Evolutionary conservation across 1,139 yeast species (phyloP).

Genomic region (Diutina mesorugosa): DNA sequence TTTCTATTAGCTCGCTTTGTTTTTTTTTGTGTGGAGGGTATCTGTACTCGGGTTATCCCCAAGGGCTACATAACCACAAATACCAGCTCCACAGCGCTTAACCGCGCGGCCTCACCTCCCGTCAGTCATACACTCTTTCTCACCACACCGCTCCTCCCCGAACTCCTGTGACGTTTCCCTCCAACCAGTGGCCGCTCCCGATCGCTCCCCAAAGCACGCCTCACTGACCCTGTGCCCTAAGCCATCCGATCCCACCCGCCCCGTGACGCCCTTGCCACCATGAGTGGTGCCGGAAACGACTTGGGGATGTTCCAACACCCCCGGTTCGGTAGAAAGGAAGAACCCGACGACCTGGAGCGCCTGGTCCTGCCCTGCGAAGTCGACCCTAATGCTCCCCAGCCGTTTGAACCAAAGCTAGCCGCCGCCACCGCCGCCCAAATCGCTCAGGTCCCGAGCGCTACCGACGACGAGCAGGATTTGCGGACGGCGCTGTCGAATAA

Average conservation of each 20-base stretch:
- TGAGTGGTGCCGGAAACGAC: neutral
- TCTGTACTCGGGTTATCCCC: too few relatives aligned
- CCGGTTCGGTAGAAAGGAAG: neutral
- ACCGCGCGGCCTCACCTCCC: neutral
- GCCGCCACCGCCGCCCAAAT: neutral
- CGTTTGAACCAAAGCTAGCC: neutral
- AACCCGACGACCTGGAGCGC: conserved; percentile 6
- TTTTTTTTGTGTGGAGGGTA: neutral
- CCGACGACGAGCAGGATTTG: conserved; percentile 32
- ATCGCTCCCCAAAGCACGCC: neutral
- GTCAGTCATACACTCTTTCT: neutral
- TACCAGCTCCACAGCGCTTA: neutral
- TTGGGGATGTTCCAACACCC: conserved; percentile 1
- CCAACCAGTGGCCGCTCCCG: neutral
- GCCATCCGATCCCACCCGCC: neutral
- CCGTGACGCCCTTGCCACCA: neutral
- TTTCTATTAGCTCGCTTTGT: neutral
- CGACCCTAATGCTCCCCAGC: neutral
- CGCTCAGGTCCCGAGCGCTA: conserved; percentile 5
- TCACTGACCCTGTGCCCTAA: neutral
- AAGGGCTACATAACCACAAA: neutral
- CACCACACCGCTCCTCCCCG: neutral
- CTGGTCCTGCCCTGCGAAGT: conserved; percentile 12
- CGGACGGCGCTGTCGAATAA: conserved; percentile 50
- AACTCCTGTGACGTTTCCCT: neutral